Conservation (phyloP, 2,329 filamentous ascomycete genomes). For the Scedosporium boydii region DNA sequence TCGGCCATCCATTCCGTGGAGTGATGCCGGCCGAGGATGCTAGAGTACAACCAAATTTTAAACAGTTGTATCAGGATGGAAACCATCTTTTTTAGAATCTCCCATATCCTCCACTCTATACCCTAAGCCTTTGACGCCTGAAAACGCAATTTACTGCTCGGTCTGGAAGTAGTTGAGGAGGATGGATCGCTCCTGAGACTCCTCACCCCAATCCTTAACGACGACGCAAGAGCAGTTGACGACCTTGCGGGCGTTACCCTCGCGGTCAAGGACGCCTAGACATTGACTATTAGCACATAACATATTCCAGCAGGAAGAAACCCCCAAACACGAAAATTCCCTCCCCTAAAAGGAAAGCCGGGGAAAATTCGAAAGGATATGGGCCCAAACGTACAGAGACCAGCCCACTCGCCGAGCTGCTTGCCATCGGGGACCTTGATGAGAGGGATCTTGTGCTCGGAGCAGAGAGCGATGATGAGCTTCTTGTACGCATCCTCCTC, state of each 20-base stretch:
- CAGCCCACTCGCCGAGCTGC: slow-evolving; percentile 99
- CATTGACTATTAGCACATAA: slow-evolving; percentile 19
- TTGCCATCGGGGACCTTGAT: slow-evolving; percentile 99
- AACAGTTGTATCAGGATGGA: slow-evolving; percentile 8
- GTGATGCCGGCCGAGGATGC: slow-evolving; percentile 36
- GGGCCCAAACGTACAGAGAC: slow-evolving; percentile 74
- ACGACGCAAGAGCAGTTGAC: slow-evolving; percentile 99
- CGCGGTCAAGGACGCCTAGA: slow-evolving; percentile 91
- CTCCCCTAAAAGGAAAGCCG: background rate
- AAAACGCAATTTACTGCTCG: slow-evolving; percentile 49
- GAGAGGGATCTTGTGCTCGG: slow-evolving; percentile 98
- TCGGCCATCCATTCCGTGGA: slow-evolving; percentile 20
- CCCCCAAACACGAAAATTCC: background rate
- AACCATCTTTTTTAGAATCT: background rate
- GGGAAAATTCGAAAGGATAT: background rate
- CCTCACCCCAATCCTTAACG: slow-evolving; percentile 99
- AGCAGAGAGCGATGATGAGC: slow-evolving; percentile 96
- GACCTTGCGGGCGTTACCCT: slow-evolving; percentile 99
- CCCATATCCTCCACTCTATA: slow-evolving; percentile 25
- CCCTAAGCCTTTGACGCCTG: slow-evolving; percentile 13
- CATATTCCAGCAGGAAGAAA: background rate
- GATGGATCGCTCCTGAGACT: slow-evolving; percentile 96
- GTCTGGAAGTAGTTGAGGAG: slow-evolving; percentile 99
- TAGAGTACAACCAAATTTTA: slow-evolving; percentile 35
- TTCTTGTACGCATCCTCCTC: slow-evolving; percentile 99